Evolutionary conservation across 2,329 filamentous ascomycete species (phyloP), one percentile per base, ranked within the genome.

Genomic region (Neurospora crassa): DNA sequence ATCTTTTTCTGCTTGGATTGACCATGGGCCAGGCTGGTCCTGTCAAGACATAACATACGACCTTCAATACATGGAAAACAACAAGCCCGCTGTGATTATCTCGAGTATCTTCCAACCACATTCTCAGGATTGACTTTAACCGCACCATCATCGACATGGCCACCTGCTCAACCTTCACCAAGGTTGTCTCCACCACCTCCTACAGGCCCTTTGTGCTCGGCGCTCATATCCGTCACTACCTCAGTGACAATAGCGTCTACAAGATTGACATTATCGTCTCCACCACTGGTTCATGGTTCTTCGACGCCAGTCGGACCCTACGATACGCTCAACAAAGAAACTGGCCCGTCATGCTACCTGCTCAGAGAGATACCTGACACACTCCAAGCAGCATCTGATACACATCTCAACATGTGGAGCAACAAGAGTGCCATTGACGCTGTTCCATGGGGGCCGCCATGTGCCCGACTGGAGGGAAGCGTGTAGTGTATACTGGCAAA

Each of bases 91-190:
- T 45, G 67, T 70, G 34, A 71, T 78, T 14, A 41, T 69, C 37
- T 69, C 72, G 16, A 76, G 78, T 5, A 70, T 80, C 1, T 74
- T 81, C n/a, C n/a, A 72, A 75, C 8, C 73, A 77, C 69, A 69
- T 78, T 6, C 76, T 82, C 24, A 75, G 73, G 47, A 76, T 80
- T 53, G 79, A 80, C 69, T 76, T 79, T 70, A 76, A 76, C 68
- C 78, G 78, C 71, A 80, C 77, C 68, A 78, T 78, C 71, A 72
- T 78, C 70, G 80, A 82, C 75, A 75, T 76, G 3, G 75, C 75
- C 18, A 73, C 72, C 40, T 82, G 80, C 74, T 78, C 81, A 20
- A 81, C 82, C 43, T 81, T 81, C 72, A 82, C 83, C 24, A 81
- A 83, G 74, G 78, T 84, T 70, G 79, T 82, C 71, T 75, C 76